Percentiles rank a stretch among this genome's conserved stretches.
phyloP scores from a whole-genome alignment of 1,139 yeast genomes.

The Geotrichum restrictum region DNA sequence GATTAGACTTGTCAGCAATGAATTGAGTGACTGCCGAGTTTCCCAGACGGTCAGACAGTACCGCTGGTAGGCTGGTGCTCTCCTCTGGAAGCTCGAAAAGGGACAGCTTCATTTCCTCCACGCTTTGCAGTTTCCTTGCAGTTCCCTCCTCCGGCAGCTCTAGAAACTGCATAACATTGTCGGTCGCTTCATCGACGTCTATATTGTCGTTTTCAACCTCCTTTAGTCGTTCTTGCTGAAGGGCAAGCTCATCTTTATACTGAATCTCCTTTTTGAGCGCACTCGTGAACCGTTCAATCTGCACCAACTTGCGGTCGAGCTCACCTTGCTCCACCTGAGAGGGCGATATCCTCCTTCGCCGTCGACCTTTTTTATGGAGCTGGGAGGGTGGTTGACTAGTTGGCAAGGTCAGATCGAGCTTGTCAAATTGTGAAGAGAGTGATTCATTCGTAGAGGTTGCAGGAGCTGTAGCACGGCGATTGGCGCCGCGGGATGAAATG shows the following conservation, averaged over 20 bases:
- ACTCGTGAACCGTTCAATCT: constrained; percentile 29
- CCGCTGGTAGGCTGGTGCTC: constrained; percentile 21
- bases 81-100: constrained; percentile 15
- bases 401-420: constrained; percentile 4
- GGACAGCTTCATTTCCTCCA: constrained; percentile 17
- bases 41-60: constrained; percentile 25
- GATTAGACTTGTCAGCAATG: constrained; percentile 25
- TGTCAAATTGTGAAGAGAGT: not conserved
- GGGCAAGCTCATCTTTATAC: constrained; percentile 25
- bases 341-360: constrained; percentile 6
- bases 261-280: constrained; percentile 27
- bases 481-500: not conserved
- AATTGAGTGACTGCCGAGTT: constrained; percentile 21
- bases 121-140: not conserved
- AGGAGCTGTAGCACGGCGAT: not conserved
- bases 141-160: constrained; percentile 20
- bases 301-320: constrained; percentile 26
- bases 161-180: constrained; percentile 25
- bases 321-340: constrained; percentile 14
- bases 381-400: not conserved
- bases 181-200: constrained; percentile 26
- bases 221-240: constrained; percentile 15
- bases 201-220: constrained; percentile 11
- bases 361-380: not conserved
- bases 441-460: constrained; percentile 1